Base-by-base conservation (phyloP, 2,329 filamentous ascomycete genomes). In the Nannizzia gypsea region DNA sequence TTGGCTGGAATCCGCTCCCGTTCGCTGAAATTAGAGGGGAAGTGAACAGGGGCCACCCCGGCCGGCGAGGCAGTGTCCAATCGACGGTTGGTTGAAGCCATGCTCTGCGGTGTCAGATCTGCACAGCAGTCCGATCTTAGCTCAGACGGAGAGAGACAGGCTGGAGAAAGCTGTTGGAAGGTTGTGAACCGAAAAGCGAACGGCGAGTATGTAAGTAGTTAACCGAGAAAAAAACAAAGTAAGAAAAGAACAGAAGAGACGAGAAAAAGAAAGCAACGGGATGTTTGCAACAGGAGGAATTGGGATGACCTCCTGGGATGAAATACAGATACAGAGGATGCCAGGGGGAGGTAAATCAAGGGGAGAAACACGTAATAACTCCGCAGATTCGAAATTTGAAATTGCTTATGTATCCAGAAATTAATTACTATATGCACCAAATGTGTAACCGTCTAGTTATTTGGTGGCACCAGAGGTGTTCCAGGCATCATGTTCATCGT, bases 401-500 rank as follows among this genome's bases (percentile, higher is more conserved):
- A 3, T 31, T 31, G 50, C 26, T 34, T 34, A 13, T 31, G n/a
- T n/a, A n/a, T 13, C 50, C 31, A 54, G n/a, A 54, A 34, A 54
- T 54, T 22, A 54, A 34, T 31, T 52, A n/a, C n/a, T 54, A 50
- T 50, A 50, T 50, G 44, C 44, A 15, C 44, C 50, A 31, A 34
- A 34, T 54, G 50, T 54, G 50, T 54, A 54, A 36, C 50, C 50
- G 13, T 22, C 28, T 24, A 40, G 38, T 24, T 55, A 55, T 34
- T 20, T 15, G 34, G 54, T 56, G 3, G 54, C 38, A 40, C 59
- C 24, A 24, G 56, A 66, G 59, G 60, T 62, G 56, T 61, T 62
- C 67, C 67, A 68, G 40, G 64, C 63, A 60, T 66, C 60, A 31
- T 60, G 63, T 60, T 73, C 73, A 56, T 74, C 73, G 20, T 72